Base-by-base conservation (phyloP, 306 rosid genomes). In the Hippophae tibetana region DNA sequence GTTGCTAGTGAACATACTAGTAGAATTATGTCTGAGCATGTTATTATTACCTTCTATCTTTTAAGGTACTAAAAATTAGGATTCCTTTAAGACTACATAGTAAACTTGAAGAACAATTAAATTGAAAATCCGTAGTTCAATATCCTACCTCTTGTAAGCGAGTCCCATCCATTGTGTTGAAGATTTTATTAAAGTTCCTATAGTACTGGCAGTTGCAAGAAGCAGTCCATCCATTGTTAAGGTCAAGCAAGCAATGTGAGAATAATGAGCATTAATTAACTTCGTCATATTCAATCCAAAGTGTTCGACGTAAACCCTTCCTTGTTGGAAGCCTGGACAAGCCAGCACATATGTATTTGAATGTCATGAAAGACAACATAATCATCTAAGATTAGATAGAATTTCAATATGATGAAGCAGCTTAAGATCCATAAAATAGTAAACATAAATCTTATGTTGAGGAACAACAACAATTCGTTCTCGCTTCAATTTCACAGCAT, bases 111-210 rank as follows among this genome's bases (percentile, higher is more conserved):
- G 56, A 63, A 43, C 27, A 61, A 57, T 47, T 54, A 68, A 44
- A 48, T 41, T 57, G 42, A 45, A 66, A 27, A 64, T 58, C 44
- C 43, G 54, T 64, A 70, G 58, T 72, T 26, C 40, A 53, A 8
- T 43, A 61, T 48, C 25, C 55, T 70, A 72, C 99, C 86, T 92
- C 99, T 72, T 92, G 96, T 61, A 92, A 74, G 59, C 56, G 81
- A 76, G 86, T 83, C 66, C 99, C 95, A 13, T 92, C 96, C 92
- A 92, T 78, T 62, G 99, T 92, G 76, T 92, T 92, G 83, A 88
- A 92, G 71, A 92, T 76, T 77, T 83, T 72, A 92, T 84, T 74
- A 92, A 74, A 69, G 99, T 92, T 10, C 99, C 99, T 86, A 80
- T 88, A 9, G 68, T 73, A 75, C 99, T 88, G 46, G 99, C 93